A percentile compares a stretch with the other conserved stretches of the same genome.
These are phyloP conservation scores for Aspergillus piperis DNA, from an alignment of 2,329 filamentous ascomycete species.

Conservation along the genomic window DNA sequence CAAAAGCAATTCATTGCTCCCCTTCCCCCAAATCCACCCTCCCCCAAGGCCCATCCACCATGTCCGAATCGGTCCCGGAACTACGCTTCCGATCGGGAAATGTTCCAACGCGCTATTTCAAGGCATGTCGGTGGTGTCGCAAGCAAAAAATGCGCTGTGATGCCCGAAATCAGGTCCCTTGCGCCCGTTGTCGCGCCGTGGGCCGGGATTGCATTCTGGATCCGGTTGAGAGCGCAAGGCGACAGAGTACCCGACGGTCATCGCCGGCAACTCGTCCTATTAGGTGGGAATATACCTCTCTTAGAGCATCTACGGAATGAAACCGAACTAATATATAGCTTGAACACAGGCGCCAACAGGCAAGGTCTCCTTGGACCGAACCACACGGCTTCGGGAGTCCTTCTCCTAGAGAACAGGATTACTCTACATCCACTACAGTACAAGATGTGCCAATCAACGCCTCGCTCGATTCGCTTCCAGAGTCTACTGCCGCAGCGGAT, in stretches of 20 bases:
- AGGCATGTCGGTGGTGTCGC: slow-evolving; percentile 39
- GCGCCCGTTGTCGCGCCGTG: slow-evolving; percentile 35
- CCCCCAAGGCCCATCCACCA: not conserved
- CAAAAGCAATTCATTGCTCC: not conserved
- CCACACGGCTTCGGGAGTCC: slow-evolving; percentile 24
- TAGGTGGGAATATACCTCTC: not conserved
- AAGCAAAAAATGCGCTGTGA: slow-evolving; percentile 41
- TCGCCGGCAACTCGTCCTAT: not conserved
- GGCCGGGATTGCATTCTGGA: slow-evolving; percentile 39
- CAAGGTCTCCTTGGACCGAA: slow-evolving; percentile 8
- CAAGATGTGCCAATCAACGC: slow-evolving; percentile 23
- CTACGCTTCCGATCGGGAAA: slow-evolving; percentile 26
- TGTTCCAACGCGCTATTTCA: slow-evolving; percentile 35
- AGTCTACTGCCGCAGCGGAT: slow-evolving; percentile 19
- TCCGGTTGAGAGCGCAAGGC: slow-evolving; percentile 30
- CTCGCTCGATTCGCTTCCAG: slow-evolving; percentile 26
- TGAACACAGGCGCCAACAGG: not conserved
- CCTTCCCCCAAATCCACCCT: not conserved
- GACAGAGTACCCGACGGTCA: slow-evolving; percentile 22
- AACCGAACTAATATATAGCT: not conserved
- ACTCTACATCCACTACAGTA: slow-evolving; percentile 24
- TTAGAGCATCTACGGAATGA: not conserved
- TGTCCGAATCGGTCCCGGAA: not conserved
- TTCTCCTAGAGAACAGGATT: slow-evolving; percentile 29
- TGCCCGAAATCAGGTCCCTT: slow-evolving; percentile 38